phyloP scores from a whole-genome alignment of 129 eudicot species.

The Erigeron canadensis region DNA sequence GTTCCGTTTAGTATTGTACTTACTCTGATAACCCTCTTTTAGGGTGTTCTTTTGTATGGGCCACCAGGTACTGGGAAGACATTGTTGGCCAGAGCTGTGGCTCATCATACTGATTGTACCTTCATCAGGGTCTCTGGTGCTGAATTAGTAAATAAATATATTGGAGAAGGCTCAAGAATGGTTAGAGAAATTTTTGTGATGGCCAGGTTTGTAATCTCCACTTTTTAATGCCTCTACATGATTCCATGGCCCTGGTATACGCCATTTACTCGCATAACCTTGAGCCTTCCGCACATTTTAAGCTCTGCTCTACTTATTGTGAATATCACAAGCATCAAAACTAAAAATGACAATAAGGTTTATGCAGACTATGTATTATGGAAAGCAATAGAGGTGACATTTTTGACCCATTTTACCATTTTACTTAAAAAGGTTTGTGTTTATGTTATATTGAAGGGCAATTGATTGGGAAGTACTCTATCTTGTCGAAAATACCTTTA shows the following conservation, averaged over 20 bases:
- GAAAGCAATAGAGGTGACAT: no score
- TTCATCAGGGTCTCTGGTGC: slow-evolving; percentile 63
- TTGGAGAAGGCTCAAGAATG: slow-evolving; percentile 58
- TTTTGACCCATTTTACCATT: no score
- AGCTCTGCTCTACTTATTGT: neutral
- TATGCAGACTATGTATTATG: no score
- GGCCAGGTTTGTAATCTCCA: slow-evolving; percentile 39
- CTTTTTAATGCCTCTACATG: neutral
- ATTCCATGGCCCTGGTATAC: neutral
- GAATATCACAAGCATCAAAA: neutral
- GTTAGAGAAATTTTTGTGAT: slow-evolving; percentile 53
- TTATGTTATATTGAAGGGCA: no score
- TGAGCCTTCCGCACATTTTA: neutral
- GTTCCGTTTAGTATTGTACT: neutral
- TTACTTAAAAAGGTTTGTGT: no score
- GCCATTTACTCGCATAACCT: neutral
- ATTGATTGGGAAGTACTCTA: no score
- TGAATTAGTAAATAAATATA: slow-evolving; percentile 52
- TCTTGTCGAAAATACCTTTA: no score
- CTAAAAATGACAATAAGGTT: no score
- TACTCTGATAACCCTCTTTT: neutral
- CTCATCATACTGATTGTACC: slow-evolving; percentile 63
- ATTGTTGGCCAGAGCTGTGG: slow-evolving; percentile 53
- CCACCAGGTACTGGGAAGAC: slow-evolving; percentile 75
- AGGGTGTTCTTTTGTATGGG: slow-evolving; percentile 63